A percentile compares a stretch with the other conserved stretches of the same genome.
Evolutionary conservation across 2,329 filamentous ascomycete species (phyloP).

Genomic region (Botrytis tulipae): DNA sequence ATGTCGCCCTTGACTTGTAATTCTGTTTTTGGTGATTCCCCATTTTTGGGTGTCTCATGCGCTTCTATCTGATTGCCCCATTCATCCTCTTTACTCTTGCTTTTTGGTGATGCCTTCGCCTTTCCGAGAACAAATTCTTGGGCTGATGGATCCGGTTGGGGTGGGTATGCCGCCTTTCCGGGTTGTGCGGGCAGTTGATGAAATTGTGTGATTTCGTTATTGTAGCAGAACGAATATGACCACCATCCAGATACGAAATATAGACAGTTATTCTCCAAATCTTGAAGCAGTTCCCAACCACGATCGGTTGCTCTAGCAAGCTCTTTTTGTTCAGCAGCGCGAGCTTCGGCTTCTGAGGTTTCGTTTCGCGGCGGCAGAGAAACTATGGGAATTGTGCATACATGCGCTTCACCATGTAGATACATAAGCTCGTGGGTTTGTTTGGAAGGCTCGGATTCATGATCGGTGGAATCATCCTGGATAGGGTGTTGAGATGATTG

Average conservation of each 20-base stretch:
- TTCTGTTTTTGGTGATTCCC: constrained; percentile 42
- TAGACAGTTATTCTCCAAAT: constrained; percentile 67
- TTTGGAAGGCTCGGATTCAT: constrained; percentile 30
- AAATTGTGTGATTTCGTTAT: constrained; percentile 68
- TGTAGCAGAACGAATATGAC: constrained; percentile 75
- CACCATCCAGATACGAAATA: constrained; percentile 74
- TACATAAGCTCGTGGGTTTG: constrained; percentile 58
- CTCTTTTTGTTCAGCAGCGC: constrained; percentile 63
- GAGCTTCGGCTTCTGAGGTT: constrained; percentile 49
- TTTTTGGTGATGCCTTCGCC: constrained; percentile 41
- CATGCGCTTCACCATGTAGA: constrained; percentile 56
- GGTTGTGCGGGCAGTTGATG: constrained; percentile 63
- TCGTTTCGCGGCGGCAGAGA: constrained; percentile 46
- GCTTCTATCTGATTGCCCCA: constrained; percentile 37
- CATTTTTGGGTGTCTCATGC: constrained; percentile 29
- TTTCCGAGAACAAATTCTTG: constrained; percentile 63
- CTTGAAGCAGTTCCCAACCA: constrained; percentile 65
- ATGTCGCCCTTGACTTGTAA: constrained; percentile 65
- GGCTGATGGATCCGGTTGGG: constrained; percentile 62
- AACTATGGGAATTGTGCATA: constrained; percentile 65
- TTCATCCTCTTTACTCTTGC: constrained; percentile 39
- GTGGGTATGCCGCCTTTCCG: constrained; percentile 60
- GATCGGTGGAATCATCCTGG: constrained; percentile 12
- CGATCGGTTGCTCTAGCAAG: constrained; percentile 64
- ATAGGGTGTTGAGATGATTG: constrained; percentile 26